Conservation (phyloP, 2,329 filamentous ascomycete genomes). For the Pseudocercospora ulei region DNA sequence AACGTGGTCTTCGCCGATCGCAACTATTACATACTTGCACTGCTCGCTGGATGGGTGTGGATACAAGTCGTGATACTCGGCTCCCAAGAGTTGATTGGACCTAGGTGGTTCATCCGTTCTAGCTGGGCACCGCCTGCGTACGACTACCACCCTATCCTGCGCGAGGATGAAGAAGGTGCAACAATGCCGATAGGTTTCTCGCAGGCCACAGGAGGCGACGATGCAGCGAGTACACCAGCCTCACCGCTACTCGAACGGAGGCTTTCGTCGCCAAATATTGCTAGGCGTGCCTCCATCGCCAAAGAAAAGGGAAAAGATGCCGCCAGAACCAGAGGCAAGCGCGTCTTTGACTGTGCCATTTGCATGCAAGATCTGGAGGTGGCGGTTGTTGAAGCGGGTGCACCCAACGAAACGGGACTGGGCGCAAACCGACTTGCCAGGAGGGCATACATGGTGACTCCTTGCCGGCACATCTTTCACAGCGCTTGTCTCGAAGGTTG, state of each 20-base stretch:
- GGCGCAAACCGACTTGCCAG: slow-evolving; percentile 60
- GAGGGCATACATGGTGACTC: slow-evolving; percentile 90
- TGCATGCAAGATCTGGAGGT: slow-evolving; percentile 89
- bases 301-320: slow-evolving; percentile 36
- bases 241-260: slow-evolving; percentile 27
- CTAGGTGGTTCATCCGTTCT: slow-evolving; percentile 70
- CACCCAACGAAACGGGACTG: slow-evolving; percentile 38
- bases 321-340: slow-evolving; percentile 42
- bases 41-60: slow-evolving; percentile 73
- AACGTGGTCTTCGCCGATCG: slow-evolving; percentile 73
- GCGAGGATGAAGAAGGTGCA: slow-evolving; percentile 72
- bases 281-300: slow-evolving; percentile 16
- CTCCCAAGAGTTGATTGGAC: slow-evolving; percentile 75
- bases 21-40: slow-evolving; percentile 55
- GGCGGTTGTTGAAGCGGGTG: slow-evolving; percentile 56
- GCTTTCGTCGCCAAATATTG: slow-evolving; percentile 23
- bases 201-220: slow-evolving; percentile 26
- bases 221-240: slow-evolving; percentile 21
- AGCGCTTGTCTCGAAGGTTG: slow-evolving; percentile 84
- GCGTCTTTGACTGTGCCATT: slow-evolving; percentile 80
- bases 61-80: slow-evolving; percentile 68
- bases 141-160: slow-evolving; percentile 86
- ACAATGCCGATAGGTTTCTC: slow-evolving; percentile 62
- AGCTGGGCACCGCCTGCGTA: slow-evolving; percentile 63
- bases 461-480: slow-evolving; percentile 93